These are phyloP conservation scores for Peronospora tabacina DNA, from an alignment of 352 stramenopile species.

Conservation along the genomic window DNA sequence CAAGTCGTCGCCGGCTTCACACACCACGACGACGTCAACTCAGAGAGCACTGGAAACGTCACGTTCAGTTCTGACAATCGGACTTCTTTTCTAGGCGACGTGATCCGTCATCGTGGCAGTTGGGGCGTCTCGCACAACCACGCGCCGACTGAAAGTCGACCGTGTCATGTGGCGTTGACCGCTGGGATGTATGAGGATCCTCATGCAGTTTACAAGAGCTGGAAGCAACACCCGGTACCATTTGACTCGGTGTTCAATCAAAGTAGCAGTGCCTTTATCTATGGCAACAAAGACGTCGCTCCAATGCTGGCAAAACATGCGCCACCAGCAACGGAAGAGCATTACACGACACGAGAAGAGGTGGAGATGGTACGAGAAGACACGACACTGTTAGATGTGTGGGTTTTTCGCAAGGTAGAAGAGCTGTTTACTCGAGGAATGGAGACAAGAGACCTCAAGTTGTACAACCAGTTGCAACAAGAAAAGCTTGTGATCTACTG, in stretches of 20 bases:
- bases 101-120: slow-evolving; percentile 55
- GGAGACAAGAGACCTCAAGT: slow-evolving; percentile 16
- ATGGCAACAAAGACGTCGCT: slow-evolving; percentile 74
- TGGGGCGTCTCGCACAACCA: slow-evolving; percentile 82
- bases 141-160: slow-evolving; percentile 73
- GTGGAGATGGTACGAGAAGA: slow-evolving; percentile 64
- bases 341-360: slow-evolving; percentile 62
- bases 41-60: background rate
- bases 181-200: slow-evolving; percentile 85
- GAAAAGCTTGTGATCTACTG: slow-evolving; percentile 70
- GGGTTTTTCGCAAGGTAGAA: slow-evolving; percentile 50
- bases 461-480: slow-evolving; percentile 38
- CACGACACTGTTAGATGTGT: slow-evolving; percentile 62
- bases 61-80: slow-evolving; percentile 15
- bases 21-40: slow-evolving; percentile 16
- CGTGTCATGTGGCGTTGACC: slow-evolving; percentile 76
- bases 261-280: slow-evolving; percentile 57
- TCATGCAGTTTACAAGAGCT: slow-evolving; percentile 69
- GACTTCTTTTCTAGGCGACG: slow-evolving; percentile 55
- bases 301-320: slow-evolving; percentile 71
- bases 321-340: slow-evolving; percentile 46
- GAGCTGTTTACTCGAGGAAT: slow-evolving; percentile 38
- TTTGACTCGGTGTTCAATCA: slow-evolving; percentile 86
- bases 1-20: slow-evolving; percentile 34
- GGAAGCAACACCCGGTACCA: slow-evolving; percentile 75